Evolutionary conservation across 371 early-diverging fungal species (phyloP).

Genomic region (Apophysomyces trapeziformis): DNA sequence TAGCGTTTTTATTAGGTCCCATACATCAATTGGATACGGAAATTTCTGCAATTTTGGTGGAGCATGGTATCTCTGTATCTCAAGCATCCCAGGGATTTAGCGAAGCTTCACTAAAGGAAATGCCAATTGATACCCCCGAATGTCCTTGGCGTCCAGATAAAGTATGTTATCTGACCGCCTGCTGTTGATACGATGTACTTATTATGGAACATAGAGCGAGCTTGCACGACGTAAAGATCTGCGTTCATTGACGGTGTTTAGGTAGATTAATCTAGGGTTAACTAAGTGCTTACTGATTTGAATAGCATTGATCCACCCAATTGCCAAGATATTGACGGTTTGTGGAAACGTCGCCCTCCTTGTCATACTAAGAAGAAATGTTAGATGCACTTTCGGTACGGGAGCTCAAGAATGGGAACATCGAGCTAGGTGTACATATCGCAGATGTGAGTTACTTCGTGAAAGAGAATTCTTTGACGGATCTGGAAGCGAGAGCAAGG

Average conservation of each 20-base stretch:
- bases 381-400: slow-evolving; percentile 88
- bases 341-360: slow-evolving; percentile 61
- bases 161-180: slow-evolving; percentile 12
- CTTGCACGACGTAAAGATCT: slow-evolving; percentile 59
- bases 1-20: slow-evolving; percentile 50
- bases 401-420: slow-evolving; percentile 52
- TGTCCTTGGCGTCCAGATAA: slow-evolving; percentile 63
- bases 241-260: slow-evolving; percentile 52
- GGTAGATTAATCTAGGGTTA: slow-evolving; percentile 20
- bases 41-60: slow-evolving; percentile 78
- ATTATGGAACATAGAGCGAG: slow-evolving; percentile 40
- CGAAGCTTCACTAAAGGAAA: slow-evolving; percentile 67
- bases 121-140: slow-evolving; percentile 64
- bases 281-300: slow-evolving; percentile 16
- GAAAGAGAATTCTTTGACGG: slow-evolving; percentile 74
- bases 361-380: neutral
- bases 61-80: slow-evolving; percentile 77
- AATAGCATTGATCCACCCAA: slow-evolving; percentile 91
- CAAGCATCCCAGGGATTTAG: slow-evolving; percentile 72
- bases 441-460: slow-evolving; percentile 98
- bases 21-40: slow-evolving; percentile 75
- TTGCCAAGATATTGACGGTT: slow-evolving; percentile 91
- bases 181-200: neutral
- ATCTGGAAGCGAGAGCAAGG: slow-evolving; percentile 83
- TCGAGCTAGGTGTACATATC: slow-evolving; percentile 95